Conservation (phyloP, 2,329 filamentous ascomycete genomes). For the Aspergillus brunneoviolaceus region DNA sequence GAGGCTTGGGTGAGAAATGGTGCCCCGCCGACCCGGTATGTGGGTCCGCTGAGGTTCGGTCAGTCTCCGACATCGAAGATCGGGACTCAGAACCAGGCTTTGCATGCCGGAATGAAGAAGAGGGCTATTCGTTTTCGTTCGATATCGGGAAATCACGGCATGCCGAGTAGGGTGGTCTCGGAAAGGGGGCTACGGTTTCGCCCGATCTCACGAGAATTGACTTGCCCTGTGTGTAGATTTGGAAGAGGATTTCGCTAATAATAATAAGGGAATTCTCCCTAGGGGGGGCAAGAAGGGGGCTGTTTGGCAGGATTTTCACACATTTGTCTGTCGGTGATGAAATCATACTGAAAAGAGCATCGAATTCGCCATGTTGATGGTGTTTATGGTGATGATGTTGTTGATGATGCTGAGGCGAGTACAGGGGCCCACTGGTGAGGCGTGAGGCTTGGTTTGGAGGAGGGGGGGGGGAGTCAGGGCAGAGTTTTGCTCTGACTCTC, state of each 20-base stretch:
- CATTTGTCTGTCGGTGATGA: too few relatives aligned
- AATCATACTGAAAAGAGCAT: too few relatives aligned
- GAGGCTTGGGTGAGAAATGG: background rate
- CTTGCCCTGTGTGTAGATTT: background rate
- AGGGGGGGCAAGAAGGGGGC: too few relatives aligned
- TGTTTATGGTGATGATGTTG: too few relatives aligned
- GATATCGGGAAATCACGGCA: background rate
- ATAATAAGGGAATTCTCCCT: too few relatives aligned
- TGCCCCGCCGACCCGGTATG: background rate
- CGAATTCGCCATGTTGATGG: too few relatives aligned
- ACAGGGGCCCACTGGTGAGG: background rate
- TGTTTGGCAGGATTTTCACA: too few relatives aligned
- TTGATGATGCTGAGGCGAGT: too few relatives aligned
- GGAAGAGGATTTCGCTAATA: background rate
- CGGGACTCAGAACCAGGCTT: background rate
- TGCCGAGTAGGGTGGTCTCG: background rate
- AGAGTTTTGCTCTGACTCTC: background rate
- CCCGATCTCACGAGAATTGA: background rate
- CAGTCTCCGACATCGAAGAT: background rate
- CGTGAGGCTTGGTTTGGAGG: background rate
- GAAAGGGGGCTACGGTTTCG: background rate
- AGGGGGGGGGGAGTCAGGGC: background rate
- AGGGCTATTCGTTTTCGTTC: background rate
- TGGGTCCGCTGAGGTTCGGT: background rate
- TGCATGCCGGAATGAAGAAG: background rate